Evolutionary conservation across 495 filamentous ascomycete genomes (phyloP), one percentile per base, ranked within the genome.

Genomic region (Annulohypoxylon nitens): DNA sequence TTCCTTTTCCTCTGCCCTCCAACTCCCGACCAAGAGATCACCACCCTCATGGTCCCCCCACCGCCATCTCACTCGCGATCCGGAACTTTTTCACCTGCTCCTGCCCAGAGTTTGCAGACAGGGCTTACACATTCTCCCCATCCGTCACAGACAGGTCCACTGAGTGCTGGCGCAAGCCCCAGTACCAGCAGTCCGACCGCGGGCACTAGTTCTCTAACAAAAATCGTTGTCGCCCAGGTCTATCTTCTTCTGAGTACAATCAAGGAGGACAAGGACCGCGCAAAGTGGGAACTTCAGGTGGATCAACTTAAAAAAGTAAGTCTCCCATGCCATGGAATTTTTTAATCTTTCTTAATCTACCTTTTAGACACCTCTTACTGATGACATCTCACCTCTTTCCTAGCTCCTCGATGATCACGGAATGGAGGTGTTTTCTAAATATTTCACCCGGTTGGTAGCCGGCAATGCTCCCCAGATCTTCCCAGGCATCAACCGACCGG

Each of bases 371-470:
- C 12, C 16, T 25, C 16, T 16, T 69, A 61, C 47, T 69, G n/a
- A 71, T 43, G 12, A 23, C 2, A 43, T 8, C 60, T 58, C 23
- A 8, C 34, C 7, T 54, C 66, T 41, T 41, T 41, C 41, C 26
- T 74, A 97, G 94, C 88, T 98, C 73, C 90, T 97, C 78, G 91
- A 96, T 87, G 93, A 94, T 70, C 89, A 96, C 95, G 93, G 93
- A 78, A 97, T 97, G 94, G 95, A 97, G 85, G 93, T 96, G 74
- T 97, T 92, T 81, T 88, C 91, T 39, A 97, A 92, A 84, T 97
- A 95, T 81, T 97, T 97, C 82, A 90, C 92, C 79, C 93, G 94
- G 78, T 86, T 97, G 76, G 87, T 98, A 62, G 90, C 88, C 79
- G 88, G 88, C 77, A 97, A 97, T 87, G 91, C 93, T 67, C 85